Percentiles rank a stretch among this genome's conserved stretches.
Evolutionary conservation across 768 basidiomycete genomes (phyloP).

Genomic region (Mycena floridula): DNA sequence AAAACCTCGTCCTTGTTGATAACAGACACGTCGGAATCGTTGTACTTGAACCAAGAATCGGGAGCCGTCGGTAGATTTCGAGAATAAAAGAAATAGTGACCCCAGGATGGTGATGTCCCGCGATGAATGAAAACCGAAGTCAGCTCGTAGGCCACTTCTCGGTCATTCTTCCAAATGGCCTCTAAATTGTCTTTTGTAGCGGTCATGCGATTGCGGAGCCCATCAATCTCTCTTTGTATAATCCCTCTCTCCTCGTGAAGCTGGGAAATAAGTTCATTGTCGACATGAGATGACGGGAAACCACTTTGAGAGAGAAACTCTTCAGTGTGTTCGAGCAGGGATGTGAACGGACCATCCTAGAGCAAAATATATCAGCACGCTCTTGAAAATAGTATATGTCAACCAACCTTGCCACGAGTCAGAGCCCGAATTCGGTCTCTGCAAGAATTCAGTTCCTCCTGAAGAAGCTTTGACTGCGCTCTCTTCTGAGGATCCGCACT

Average conservation of each 20-base stretch:
- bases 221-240: conserved; percentile 52
- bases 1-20: conserved; percentile 80
- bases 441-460: conserved; percentile 53
- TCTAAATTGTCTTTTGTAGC: conserved; percentile 67
- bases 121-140: conserved; percentile 95
- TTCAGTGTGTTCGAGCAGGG: not conserved
- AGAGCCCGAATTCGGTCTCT: conserved; percentile 66
- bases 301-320: not conserved
- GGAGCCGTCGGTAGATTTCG: conserved; percentile 74
- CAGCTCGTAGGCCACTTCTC: conserved; percentile 73
- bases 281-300: conserved; percentile 19
- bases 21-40: conserved; percentile 80
- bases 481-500: conserved; percentile 68
- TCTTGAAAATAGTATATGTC: not conserved
- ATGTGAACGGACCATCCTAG: not conserved
- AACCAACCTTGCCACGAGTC: conserved; percentile 63
- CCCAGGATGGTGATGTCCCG: conserved; percentile 79
- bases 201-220: conserved; percentile 40
- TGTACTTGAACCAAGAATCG: conserved; percentile 94
- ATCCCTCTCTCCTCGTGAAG: conserved; percentile 48
- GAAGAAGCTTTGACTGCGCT: conserved; percentile 61
- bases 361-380: not conserved
- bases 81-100: conserved; percentile 96
- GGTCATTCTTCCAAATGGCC: conserved; percentile 64
- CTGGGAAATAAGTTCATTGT: not conserved